A percentile compares a stretch with the other conserved stretches of the same genome.
Evolutionary conservation across 805 yeast species (phyloP).

Genomic region (Cyberlindnera veronae): DNA sequence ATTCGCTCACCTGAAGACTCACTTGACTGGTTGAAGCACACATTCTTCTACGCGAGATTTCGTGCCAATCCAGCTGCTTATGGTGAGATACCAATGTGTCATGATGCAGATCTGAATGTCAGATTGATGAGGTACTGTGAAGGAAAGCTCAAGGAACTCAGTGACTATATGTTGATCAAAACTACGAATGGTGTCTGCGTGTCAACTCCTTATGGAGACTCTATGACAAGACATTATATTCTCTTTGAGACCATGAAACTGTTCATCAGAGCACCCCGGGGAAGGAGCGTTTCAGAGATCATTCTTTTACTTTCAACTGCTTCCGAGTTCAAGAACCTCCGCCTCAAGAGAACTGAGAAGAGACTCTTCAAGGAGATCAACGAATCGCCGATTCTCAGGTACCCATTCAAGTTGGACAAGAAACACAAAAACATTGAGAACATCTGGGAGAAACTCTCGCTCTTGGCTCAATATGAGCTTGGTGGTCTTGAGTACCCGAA

Average conservation of each 20-base stretch:
- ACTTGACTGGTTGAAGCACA: conserved; percentile 43
- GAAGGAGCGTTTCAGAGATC: conserved; percentile 24
- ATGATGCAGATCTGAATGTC: conserved; percentile 26
- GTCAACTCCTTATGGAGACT: conserved; percentile 41
- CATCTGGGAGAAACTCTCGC: conserved; percentile 36
- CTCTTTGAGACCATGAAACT: conserved; percentile 40
- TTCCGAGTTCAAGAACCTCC: conserved; percentile 38
- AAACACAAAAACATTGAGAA: conserved; percentile 25
- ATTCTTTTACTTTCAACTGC: conserved; percentile 32
- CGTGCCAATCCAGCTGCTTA: conserved; percentile 39
- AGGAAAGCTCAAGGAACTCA: conserved; percentile 31
- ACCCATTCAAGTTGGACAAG: conserved; percentile 32
- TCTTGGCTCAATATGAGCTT: conserved; percentile 47
- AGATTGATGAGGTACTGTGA: conserved; percentile 35
- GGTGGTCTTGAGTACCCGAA: conserved; percentile 47
- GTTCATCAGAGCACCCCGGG: conserved; percentile 25
- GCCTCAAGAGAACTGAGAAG: conserved; percentile 43
- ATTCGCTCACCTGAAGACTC: conserved; percentile 37
- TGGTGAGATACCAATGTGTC: conserved; percentile 27
- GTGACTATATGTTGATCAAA: conserved; percentile 31
- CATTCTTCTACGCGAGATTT: conserved; percentile 47
- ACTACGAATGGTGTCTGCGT: conserved; percentile 14
- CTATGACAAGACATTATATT: conserved; percentile 49
- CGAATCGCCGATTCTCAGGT: conserved; percentile 35
- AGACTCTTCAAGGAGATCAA: conserved; percentile 43